Conservation (phyloP, 1,284 basidiomycete species). For the Pterula multifida region DNA sequence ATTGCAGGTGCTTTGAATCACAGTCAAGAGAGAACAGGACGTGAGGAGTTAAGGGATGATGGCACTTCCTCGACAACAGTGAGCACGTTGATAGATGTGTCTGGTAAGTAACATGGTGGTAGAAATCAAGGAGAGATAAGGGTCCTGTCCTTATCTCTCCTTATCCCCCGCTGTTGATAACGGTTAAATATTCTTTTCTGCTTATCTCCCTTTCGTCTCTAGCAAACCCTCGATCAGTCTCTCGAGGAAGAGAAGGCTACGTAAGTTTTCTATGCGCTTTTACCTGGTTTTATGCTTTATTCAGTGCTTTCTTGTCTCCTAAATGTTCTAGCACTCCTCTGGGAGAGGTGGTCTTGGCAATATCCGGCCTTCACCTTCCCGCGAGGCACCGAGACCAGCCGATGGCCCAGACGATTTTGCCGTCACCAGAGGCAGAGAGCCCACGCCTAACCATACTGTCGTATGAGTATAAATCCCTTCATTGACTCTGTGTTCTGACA, state of each 20-base stretch:
- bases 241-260: constrained; percentile 1
- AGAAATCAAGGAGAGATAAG: background rate
- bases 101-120: background rate
- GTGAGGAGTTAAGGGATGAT: background rate
- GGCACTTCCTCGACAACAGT: background rate
- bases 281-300: background rate
- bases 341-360: constrained; percentile 1
- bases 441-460: background rate
- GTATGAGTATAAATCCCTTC: background rate
- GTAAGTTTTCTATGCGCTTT: background rate
- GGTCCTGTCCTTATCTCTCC: constrained; percentile 1
- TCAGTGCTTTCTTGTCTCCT: background rate
- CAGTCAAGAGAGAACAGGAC: background rate
- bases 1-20: background rate
- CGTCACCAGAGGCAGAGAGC: background rate
- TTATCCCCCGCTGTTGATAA: background rate
- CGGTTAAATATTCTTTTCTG: background rate
- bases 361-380: constrained; percentile 2
- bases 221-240: background rate
- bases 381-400: background rate
- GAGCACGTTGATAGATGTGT: background rate
- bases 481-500: background rate
- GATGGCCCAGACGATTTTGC: constrained; percentile 1
- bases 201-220: background rate
- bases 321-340: background rate